Evolutionary conservation across 164 flowering plant genomes (phyloP).

Genomic region (Kingdonia uniflora): DNA sequence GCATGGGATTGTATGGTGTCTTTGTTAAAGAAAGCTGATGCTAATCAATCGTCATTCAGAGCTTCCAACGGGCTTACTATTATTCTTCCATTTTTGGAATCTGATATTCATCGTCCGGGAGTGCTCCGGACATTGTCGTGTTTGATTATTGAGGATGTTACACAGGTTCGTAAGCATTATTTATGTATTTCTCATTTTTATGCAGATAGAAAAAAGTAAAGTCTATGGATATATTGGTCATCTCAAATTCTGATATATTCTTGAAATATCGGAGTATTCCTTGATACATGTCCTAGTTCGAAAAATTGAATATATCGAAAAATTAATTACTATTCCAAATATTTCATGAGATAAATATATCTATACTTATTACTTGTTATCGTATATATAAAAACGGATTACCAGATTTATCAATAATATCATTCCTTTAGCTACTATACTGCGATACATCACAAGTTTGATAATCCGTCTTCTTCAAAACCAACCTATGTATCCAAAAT

Average conservation of each 20-base stretch:
- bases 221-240: no score
- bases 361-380: neutral
- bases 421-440: no score
- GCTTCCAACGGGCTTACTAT: conserved; percentile 63
- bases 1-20: conserved; percentile 96
- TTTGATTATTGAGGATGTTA: conserved; percentile 77
- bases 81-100: conserved; percentile 77
- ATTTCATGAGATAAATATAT: neutral
- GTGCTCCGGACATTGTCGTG: conserved; percentile 78
- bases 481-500: no score
- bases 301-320: no score
- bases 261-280: no score
- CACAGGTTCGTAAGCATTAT: conserved; percentile 45
- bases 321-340: no score
- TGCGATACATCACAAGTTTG: no score
- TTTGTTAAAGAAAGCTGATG: conserved; percentile 80
- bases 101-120: conserved; percentile 76
- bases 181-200: neutral
- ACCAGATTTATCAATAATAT: no score
- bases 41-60: conserved; percentile 78
- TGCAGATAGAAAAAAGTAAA: no score
- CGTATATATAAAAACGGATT: neutral
- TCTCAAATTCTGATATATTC: no score
- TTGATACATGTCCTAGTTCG: no score
- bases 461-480: no score